These are phyloP conservation scores for Sporothrix schenckii DNA, from an alignment of 2,329 filamentous ascomycete species.

Conservation along the genomic window DNA sequence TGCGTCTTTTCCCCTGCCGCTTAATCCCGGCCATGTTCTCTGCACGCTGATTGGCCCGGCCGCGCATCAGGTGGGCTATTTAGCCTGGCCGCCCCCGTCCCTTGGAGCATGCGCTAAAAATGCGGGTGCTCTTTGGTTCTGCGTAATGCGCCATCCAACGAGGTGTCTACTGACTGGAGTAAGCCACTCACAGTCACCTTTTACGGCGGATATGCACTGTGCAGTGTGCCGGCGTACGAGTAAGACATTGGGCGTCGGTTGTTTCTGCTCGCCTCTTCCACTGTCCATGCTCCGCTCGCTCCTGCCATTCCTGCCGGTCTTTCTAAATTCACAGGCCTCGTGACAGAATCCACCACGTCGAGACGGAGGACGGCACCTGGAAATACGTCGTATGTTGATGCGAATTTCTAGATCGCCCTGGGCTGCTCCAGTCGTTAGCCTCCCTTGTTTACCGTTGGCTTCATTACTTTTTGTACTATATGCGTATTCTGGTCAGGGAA, in stretches of 20 bases:
- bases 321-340: conserved; percentile 24
- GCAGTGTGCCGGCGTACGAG: background rate
- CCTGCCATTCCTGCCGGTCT: background rate
- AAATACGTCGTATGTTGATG: background rate
- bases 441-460: conserved; percentile 15
- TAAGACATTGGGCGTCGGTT: conserved; percentile 6
- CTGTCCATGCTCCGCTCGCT: background rate
- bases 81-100: background rate
- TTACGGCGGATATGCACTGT: background rate
- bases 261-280: background rate
- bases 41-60: background rate
- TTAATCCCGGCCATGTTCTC: background rate
- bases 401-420: background rate
- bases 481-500: background rate
- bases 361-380: conserved; percentile 11
- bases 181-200: conserved; percentile 16
- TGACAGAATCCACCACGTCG: conserved; percentile 25
- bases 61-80: conserved; percentile 26
- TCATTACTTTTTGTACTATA: background rate
- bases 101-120: conserved; percentile 3
- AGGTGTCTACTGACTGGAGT: conserved; percentile 5
- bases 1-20: conserved; percentile 4
- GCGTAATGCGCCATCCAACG: conserved; percentile 1
- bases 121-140: background rate
- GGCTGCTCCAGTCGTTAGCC: background rate